phyloP scores from a whole-genome alignment of 345 rosid species.

The Tarenaya hassleriana region DNA sequence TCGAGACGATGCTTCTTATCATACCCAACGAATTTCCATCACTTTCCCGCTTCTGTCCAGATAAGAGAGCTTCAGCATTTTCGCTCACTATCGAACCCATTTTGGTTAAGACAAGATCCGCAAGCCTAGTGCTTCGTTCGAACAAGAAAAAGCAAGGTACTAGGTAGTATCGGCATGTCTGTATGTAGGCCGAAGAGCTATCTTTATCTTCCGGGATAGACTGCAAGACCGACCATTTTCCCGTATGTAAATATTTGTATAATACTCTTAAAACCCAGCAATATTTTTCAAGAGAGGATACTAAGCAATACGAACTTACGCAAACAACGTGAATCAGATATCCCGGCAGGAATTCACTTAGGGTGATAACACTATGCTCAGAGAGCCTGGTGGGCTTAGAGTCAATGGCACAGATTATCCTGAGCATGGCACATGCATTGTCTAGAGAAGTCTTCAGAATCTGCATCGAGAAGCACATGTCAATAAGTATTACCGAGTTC shows the following conservation, averaged over 20 bases:
- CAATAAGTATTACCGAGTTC: neutral
- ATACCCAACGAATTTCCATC: slow-evolving; percentile 25
- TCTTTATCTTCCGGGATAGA: slow-evolving; percentile 39
- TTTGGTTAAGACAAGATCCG: slow-evolving; percentile 35
- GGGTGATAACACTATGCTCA: slow-evolving; percentile 41
- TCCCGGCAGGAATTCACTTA: slow-evolving; percentile 45
- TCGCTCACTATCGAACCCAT: slow-evolving; percentile 37
- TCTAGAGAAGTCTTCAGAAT: slow-evolving; percentile 39
- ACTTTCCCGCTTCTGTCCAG: slow-evolving; percentile 19
- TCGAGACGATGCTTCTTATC: slow-evolving; percentile 44
- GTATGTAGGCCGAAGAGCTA: slow-evolving; percentile 20
- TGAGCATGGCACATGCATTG: slow-evolving; percentile 66
- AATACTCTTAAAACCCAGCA: neutral
- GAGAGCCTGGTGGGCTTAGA: slow-evolving; percentile 66
- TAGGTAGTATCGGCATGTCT: slow-evolving; percentile 37
- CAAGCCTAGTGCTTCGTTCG: slow-evolving; percentile 46
- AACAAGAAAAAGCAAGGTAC: slow-evolving; percentile 58
- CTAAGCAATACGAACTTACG: slow-evolving; percentile 36
- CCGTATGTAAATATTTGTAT: neutral
- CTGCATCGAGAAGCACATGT: slow-evolving; percentile 32
- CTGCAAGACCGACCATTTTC: slow-evolving; percentile 32
- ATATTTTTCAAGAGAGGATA: neutral
- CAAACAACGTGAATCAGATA: slow-evolving; percentile 51
- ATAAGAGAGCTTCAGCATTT: slow-evolving; percentile 21
- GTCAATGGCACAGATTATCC: slow-evolving; percentile 54